Evolutionary conservation across 2,329 filamentous ascomycete species (phyloP).

Genomic region (Pochonia chlamydosporia): DNA sequence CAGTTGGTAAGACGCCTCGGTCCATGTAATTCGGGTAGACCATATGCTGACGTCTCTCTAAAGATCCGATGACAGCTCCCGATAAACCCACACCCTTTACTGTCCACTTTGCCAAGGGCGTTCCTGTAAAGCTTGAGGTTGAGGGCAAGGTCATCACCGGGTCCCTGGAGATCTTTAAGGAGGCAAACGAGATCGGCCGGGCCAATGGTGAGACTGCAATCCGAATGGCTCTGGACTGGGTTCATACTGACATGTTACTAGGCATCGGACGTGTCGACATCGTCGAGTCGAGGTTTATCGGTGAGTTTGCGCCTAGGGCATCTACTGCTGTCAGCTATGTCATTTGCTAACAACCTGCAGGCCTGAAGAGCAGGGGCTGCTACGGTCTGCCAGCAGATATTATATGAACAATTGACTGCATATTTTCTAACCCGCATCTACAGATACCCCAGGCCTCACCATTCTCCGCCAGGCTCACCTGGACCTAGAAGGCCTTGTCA

Average conservation of each 20-base stretch:
- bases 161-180: constrained; percentile 59
- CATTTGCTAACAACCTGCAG: constrained; percentile 14
- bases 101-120: constrained; percentile 60
- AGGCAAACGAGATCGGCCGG: constrained; percentile 57
- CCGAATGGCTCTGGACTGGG: background rate
- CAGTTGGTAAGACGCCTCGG: background rate
- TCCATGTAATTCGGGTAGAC: too few species aligned
- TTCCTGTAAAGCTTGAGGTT: constrained; percentile 58
- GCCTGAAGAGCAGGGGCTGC: constrained; percentile 21
- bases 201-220: constrained; percentile 14
- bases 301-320: constrained; percentile 1
- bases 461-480: constrained; percentile 22
- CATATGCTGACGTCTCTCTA: too few species aligned
- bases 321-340: background rate
- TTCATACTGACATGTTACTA: constrained; percentile 27
- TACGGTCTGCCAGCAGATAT: constrained; percentile 3
- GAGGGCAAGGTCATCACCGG: constrained; percentile 36
- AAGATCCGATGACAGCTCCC: constrained; percentile 56
- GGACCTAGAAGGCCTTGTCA: constrained; percentile 51
- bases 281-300: constrained; percentile 36
- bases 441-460: constrained; percentile 14
- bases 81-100: constrained; percentile 60
- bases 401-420: background rate
- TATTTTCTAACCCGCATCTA: background rate
- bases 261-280: constrained; percentile 61